A percentile compares a stretch with the other conserved stretches of the same genome.
phyloP scores from a whole-genome alignment of 768 basidiomycete species.

The Suillus weaverae region DNA sequence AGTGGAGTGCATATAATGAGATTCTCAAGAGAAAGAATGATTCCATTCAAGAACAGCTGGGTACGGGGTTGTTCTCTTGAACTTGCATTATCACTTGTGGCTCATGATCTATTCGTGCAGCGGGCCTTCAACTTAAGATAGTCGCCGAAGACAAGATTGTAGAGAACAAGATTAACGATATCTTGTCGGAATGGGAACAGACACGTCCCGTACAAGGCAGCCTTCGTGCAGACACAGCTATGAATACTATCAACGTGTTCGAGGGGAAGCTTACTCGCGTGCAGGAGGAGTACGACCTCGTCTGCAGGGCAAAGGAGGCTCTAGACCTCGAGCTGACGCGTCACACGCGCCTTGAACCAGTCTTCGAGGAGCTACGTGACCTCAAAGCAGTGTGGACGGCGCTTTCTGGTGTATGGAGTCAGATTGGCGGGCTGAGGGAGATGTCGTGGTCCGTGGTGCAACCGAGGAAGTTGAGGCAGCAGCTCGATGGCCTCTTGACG shows the following conservation, averaged over 20 bases:
- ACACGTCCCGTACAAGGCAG: constrained; percentile 96
- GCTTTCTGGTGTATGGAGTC: constrained; percentile 94
- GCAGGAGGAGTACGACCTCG: constrained; percentile 92
- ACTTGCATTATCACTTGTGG: neutral
- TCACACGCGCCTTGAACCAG: constrained; percentile 88
- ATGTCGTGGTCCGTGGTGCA: constrained; percentile 90
- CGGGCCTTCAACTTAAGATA: constrained; percentile 97
- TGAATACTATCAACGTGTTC: constrained; percentile 95
- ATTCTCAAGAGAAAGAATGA: constrained; percentile 98
- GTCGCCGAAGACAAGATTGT: constrained; percentile 99
- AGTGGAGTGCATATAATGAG: constrained; percentile 99
- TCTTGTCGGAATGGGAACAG: constrained; percentile 91
- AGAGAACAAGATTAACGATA: constrained; percentile 91
- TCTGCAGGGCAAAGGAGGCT: constrained; percentile 95
- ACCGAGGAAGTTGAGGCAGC: constrained; percentile 91
- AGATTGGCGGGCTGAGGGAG: constrained; percentile 87
- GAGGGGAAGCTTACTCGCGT: constrained; percentile 88
- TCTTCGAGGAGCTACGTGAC: constrained; percentile 93
- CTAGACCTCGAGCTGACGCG: constrained; percentile 89
- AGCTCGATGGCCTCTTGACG: constrained; percentile 84
- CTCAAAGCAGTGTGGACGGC: constrained; percentile 99
- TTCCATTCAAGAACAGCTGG: constrained; percentile 96
- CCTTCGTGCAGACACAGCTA: constrained; percentile 93
- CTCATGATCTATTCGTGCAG: constrained; percentile 40
- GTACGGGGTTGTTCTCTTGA: constrained; percentile 44